Conservation (phyloP, 495 filamentous ascomycete species). For the Hypoxylon trugodes region DNA sequence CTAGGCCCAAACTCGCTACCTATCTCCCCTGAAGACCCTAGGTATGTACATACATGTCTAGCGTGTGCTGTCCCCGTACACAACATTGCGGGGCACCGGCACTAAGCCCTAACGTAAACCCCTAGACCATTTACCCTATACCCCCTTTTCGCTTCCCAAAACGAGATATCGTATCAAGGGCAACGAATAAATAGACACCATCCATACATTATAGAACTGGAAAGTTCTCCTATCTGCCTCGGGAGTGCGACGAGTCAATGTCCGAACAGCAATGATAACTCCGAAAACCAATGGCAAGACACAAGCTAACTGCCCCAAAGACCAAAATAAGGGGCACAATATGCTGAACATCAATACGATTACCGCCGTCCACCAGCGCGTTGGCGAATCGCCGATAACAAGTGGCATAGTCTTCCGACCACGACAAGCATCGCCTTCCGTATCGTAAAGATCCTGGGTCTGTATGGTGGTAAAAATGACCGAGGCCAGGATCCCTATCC, state of each 20-base stretch:
- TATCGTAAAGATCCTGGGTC: conserved; percentile 60
- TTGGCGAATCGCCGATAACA: conserved; percentile 50
- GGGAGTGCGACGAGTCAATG: background rate
- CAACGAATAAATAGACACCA: background rate
- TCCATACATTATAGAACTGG: background rate
- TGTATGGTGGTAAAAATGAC: conserved; percentile 57
- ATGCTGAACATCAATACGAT: conserved; percentile 52
- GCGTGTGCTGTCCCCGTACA: too few relatives aligned
- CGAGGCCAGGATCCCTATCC: background rate
- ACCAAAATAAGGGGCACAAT: conserved; percentile 51
- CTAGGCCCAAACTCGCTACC: too few relatives aligned
- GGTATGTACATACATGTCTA: too few relatives aligned
- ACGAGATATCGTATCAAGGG: background rate
- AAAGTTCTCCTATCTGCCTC: conserved; percentile 1
- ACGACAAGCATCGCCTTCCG: conserved; percentile 53
- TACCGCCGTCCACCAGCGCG: conserved; percentile 51
- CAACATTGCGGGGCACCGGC: too few relatives aligned
- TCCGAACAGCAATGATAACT: background rate
- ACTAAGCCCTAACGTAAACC: too few relatives aligned
- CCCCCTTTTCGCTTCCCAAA: too few relatives aligned
- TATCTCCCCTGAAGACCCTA: too few relatives aligned
- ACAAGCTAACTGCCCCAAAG: background rate
- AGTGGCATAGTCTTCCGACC: conserved; percentile 53
- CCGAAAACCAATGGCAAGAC: background rate
- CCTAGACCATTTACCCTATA: too few relatives aligned